Conservation (phyloP, 2,329 filamentous ascomycete species). For the Metarhizium album region DNA sequence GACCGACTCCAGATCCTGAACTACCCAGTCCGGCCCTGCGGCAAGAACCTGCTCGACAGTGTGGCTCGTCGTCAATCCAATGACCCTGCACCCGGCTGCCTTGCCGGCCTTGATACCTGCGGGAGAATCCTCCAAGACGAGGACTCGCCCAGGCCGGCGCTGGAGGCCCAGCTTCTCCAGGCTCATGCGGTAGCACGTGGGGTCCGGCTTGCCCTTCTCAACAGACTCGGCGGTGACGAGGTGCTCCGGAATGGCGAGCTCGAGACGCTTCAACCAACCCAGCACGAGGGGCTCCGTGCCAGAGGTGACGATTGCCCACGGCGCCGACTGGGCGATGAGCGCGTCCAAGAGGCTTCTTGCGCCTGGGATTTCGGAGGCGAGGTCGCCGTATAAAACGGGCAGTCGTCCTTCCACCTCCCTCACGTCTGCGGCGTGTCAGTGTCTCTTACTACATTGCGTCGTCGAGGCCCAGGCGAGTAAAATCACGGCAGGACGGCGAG, state of each 20-base stretch:
- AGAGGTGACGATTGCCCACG: constrained; percentile 82
- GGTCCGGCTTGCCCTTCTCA: constrained; percentile 64
- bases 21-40: constrained; percentile 81
- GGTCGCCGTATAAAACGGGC: constrained; percentile 62
- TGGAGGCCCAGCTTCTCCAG: constrained; percentile 47
- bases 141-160: constrained; percentile 37
- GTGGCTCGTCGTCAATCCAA: constrained; percentile 81
- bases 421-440: constrained; percentile 47
- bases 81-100: constrained; percentile 72
- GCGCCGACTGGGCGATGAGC: constrained; percentile 50
- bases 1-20: constrained; percentile 67
- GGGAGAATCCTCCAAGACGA: constrained; percentile 84
- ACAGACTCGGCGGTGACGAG: constrained; percentile 71
- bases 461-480: neutral
- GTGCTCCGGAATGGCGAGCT: constrained; percentile 52
- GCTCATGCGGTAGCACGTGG: constrained; percentile 61
- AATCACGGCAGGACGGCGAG: neutral
- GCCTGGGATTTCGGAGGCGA: constrained; percentile 80
- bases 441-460: neutral
- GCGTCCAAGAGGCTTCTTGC: constrained; percentile 58
- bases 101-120: constrained; percentile 77
- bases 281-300: constrained; percentile 57
- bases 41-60: constrained; percentile 57
- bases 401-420: constrained; percentile 66
- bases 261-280: constrained; percentile 61